Percentiles rank a stretch among this genome's conserved stretches.
phyloP scores from a whole-genome alignment of 306 rosid species.

The Fagus sylvatica region DNA sequence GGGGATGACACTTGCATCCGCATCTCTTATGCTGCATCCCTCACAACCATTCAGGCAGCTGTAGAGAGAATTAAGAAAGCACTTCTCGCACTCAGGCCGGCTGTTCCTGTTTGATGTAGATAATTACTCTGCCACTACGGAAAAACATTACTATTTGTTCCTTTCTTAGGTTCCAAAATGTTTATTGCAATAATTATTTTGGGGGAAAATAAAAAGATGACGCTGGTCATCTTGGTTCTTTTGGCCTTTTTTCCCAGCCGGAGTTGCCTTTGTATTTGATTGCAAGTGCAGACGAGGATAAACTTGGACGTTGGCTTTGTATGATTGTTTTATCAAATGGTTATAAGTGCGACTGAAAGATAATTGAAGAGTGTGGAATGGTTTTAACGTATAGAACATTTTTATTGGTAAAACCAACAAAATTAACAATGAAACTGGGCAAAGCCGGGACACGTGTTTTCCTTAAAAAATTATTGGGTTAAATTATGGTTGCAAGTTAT shows the following conservation, averaged over 20 bases:
- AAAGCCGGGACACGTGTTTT: not conserved
- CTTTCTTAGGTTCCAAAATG: slow-evolving; percentile 19
- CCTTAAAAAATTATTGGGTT: not conserved
- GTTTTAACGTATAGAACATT: not conserved
- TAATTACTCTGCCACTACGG: not conserved
- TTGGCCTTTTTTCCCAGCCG: not conserved
- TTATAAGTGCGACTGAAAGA: not conserved
- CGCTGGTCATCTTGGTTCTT: not conserved
- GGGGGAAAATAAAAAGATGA: not conserved
- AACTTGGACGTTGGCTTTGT: not conserved
- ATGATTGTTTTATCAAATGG: not conserved
- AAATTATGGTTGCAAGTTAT: not conserved
- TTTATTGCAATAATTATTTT: slow-evolving; percentile 21
- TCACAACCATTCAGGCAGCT: slow-evolving; percentile 71
- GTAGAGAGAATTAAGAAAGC: slow-evolving; percentile 83
- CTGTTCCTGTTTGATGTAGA: slow-evolving; percentile 42
- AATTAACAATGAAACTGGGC: not conserved
- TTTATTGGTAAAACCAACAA: not conserved
- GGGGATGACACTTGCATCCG: slow-evolving; percentile 89
- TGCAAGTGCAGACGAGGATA: not conserved
- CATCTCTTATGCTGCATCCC: slow-evolving; percentile 88
- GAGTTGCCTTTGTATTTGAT: not conserved
- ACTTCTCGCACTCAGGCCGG: slow-evolving; percentile 43
- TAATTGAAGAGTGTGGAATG: not conserved
- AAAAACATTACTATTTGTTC: slow-evolving; percentile 17